Conservation (phyloP, 306 rosid species). For the Vigna unguiculata region DNA sequence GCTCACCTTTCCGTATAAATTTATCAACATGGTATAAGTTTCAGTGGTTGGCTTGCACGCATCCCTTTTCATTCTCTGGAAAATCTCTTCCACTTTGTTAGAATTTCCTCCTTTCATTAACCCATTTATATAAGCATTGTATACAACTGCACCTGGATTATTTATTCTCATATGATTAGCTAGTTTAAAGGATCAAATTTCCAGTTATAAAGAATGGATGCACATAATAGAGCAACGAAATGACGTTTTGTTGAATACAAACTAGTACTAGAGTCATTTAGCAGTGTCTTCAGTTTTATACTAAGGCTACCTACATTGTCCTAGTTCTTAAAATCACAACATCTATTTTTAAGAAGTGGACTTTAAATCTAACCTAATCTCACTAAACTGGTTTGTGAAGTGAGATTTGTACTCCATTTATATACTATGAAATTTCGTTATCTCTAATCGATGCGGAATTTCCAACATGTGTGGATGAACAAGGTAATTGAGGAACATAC, state of each 20-base stretch:
- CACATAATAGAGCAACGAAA: not conserved
- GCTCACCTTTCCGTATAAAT: constrained; percentile 85
- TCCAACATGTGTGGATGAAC: not conserved
- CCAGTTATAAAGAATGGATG: constrained; percentile 9
- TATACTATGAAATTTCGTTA: too few species aligned
- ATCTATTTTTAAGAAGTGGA: too few species aligned
- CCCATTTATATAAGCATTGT: constrained; percentile 87
- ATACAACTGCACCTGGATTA: constrained; percentile 75
- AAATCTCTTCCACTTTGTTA: constrained; percentile 80
- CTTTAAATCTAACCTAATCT: too few species aligned
- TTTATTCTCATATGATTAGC: constrained; percentile 39
- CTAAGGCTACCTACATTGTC: not conserved
- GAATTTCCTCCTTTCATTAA: constrained; percentile 73
- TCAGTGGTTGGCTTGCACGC: constrained; percentile 73
- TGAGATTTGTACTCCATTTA: too few species aligned
- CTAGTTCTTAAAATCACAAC: not conserved
- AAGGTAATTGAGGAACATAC: constrained; percentile 58
- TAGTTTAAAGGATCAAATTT: constrained; percentile 34
- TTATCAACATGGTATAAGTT: constrained; percentile 83
- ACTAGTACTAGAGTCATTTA: not conserved
- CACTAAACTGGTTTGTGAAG: too few species aligned
- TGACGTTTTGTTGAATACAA: not conserved
- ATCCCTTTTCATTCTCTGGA: constrained; percentile 81
- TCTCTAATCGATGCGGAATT: too few species aligned
- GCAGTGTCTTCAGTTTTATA: not conserved